Percentiles rank a stretch among this genome's conserved stretches.
Evolutionary conservation across 108 stramenopile species (phyloP).

Genomic region (Mayamaea pseudoterrestris): DNA sequence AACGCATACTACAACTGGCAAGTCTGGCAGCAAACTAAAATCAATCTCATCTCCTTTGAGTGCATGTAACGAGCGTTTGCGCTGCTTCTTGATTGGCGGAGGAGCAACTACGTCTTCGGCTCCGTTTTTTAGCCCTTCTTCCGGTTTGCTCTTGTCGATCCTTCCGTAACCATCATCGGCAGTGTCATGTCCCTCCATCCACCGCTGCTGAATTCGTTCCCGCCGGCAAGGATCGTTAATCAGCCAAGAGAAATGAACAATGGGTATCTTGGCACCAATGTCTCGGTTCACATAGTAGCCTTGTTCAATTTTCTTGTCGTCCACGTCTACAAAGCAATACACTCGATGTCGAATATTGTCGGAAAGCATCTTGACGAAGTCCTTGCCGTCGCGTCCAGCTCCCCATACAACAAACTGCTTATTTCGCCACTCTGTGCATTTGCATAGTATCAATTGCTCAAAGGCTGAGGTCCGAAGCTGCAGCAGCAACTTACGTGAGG

Average conservation of each 20-base stretch:
- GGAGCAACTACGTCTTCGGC: too few species aligned
- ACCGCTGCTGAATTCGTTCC: constrained; percentile 9
- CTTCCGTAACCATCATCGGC: constrained; percentile 23
- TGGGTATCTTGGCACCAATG: constrained; percentile 39
- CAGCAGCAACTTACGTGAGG: constrained; percentile 65
- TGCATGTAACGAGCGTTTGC: background rate
- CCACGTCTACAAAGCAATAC: constrained; percentile 76
- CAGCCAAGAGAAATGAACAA: constrained; percentile 73
- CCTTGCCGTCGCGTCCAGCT: constrained; percentile 85
- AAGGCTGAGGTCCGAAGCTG: constrained; percentile 63
- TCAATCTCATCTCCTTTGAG: background rate
- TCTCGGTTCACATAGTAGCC: constrained; percentile 44
- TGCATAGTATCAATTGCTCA: constrained; percentile 39
- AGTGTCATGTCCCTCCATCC: constrained; percentile 4
- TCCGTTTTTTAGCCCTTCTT: too few species aligned
- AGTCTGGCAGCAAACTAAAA: constrained; percentile 10
- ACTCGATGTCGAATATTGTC: constrained; percentile 35
- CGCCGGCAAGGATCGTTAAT: constrained; percentile 14
- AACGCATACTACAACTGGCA: constrained; percentile 83
- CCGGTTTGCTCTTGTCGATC: constrained; percentile 38
- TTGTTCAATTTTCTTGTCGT: constrained; percentile 59
- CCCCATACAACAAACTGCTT: constrained; percentile 66
- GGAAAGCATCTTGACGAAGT: constrained; percentile 65
- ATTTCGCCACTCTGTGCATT: background rate
- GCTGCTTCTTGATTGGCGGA: constrained; percentile 2